Percentiles rank a stretch among this genome's conserved stretches.
These are phyloP conservation scores for Colletotrichum sp. DNA, from an alignment of 2,329 filamentous ascomycete genomes.

Conservation along the genomic window DNA sequence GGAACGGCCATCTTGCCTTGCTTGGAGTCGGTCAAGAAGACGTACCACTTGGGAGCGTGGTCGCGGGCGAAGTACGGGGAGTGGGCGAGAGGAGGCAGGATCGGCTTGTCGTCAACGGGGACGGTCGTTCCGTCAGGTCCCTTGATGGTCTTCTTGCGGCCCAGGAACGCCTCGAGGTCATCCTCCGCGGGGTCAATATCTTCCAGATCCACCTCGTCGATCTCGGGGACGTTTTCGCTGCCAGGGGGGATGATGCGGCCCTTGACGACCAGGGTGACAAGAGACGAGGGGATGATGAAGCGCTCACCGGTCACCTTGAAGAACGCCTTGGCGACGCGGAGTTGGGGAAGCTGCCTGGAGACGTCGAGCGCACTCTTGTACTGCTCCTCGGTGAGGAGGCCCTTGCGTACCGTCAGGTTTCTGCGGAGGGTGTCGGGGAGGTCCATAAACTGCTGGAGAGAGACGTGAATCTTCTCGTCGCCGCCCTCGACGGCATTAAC, in stretches of 20 bases:
- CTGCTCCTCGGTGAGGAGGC: constrained; percentile 74
- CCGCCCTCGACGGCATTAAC: constrained; percentile 70
- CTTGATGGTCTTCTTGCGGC: constrained; percentile 70
- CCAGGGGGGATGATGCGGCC: constrained; percentile 92
- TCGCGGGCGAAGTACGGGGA: constrained; percentile 91
- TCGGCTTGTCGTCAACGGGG: constrained; percentile 62
- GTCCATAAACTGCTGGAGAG: constrained; percentile 88
- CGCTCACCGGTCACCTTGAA: constrained; percentile 98
- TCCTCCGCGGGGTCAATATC: constrained; percentile 93
- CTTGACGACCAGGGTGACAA: constrained; percentile 95
- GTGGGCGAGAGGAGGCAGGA: constrained; percentile 84
- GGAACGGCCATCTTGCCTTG: constrained; percentile 96
- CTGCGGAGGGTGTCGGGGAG: constrained; percentile 77
- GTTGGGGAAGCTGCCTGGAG: constrained; percentile 81
- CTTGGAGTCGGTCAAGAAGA: constrained; percentile 93
- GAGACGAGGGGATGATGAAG: constrained; percentile 86
- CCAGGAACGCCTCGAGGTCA: constrained; percentile 84
- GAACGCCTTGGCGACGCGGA: constrained; percentile 89
- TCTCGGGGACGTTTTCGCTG: constrained; percentile 71
- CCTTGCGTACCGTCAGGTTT: constrained; percentile 70
- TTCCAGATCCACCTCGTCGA: constrained; percentile 81
- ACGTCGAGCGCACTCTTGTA: constrained; percentile 78
- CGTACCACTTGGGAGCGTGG: constrained; percentile 88
- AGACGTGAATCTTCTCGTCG: constrained; percentile 75
- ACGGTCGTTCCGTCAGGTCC: constrained; percentile 61